Evolutionary conservation across 495 filamentous ascomycete species (phyloP), one percentile per base, ranked within the genome.

Genomic region (Hypomontagnella monticulosa): DNA sequence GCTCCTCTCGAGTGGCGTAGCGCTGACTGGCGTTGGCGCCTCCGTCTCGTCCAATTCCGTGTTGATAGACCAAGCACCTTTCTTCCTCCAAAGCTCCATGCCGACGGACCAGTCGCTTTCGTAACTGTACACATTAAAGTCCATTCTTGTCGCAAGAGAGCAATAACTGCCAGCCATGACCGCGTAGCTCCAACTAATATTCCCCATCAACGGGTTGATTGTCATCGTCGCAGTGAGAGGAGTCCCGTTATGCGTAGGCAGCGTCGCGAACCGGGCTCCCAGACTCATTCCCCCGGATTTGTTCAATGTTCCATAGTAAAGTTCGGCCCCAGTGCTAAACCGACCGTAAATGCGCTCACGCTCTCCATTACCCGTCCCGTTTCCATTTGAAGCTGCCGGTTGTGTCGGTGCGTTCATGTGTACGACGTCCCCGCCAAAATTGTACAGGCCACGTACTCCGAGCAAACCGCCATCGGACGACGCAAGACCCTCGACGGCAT

Each of bases 111-210:
- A 85, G 36, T 96, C 93, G 72, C 92, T 96, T 79, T 98, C 95
- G 79, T 97, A 99, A 70, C 91, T 96, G 78, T 97, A 97, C 49
- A 97, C 92, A 72, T 99, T 99, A 75, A 98, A 99, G 64, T 95
- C 92, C 78, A 98, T 94, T 38, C 89, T 86, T 30, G 92, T 93
- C 58, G 93, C 94, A 44, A 99, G 85, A 0, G 92, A 88, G 50
- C 95, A 85, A 58, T 92, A 86, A 10, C 84, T 86, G 16, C 90
- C 89, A 4, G 94, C 95, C 66, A 90, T 87, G 10, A 97, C 88
- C 11, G 95, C 91, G 69, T 98, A 99, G 4, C 89, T 96, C 23
- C 91, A 89, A 41, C 89, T 93, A 50, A 98, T 80, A 58, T 89
- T 96, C 27, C 95, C 95, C 83, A 97, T 97, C 9, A 99, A 81